phyloP scores from a whole-genome alignment of 192 early-diverging fungal species.

The Umbelopsis vinacea region DNA sequence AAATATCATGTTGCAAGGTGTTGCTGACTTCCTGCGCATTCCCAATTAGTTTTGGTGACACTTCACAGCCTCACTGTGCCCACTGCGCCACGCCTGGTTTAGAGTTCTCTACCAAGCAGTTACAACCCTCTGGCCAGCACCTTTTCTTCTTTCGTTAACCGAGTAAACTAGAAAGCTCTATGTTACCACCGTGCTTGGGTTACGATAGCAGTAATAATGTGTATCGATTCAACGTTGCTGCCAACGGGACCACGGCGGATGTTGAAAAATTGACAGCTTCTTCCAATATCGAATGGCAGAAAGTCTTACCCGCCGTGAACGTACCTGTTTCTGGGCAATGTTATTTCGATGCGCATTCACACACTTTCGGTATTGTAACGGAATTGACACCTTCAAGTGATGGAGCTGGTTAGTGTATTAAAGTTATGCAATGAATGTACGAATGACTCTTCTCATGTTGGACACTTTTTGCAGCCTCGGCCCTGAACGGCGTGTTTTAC shows the following conservation, averaged over 20 bases:
- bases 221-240: neutral
- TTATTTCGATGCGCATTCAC: neutral
- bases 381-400: neutral
- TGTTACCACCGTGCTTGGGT: conserved; percentile 10
- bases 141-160: neutral
- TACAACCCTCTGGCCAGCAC: neutral
- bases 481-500: neutral
- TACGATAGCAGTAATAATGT: conserved; percentile 10
- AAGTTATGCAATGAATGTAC: neutral
- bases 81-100: conserved; percentile 3
- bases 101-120: neutral
- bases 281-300: neutral
- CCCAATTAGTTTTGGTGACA: conserved; percentile 1
- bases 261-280: conserved; percentile 8
- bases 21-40: neutral
- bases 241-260: neutral
- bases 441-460: neutral
- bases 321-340: neutral
- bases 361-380: conserved; percentile 4
- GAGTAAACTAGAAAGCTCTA: neutral
- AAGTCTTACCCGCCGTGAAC: neutral
- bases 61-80: conserved; percentile 3
- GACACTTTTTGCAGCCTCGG: neutral
- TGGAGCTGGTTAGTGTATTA: neutral
- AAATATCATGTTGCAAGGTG: too few relatives aligned